These are phyloP conservation scores for Gentiana straminea DNA, from an alignment of 257 asterid species.

Conservation along the genomic window DNA sequence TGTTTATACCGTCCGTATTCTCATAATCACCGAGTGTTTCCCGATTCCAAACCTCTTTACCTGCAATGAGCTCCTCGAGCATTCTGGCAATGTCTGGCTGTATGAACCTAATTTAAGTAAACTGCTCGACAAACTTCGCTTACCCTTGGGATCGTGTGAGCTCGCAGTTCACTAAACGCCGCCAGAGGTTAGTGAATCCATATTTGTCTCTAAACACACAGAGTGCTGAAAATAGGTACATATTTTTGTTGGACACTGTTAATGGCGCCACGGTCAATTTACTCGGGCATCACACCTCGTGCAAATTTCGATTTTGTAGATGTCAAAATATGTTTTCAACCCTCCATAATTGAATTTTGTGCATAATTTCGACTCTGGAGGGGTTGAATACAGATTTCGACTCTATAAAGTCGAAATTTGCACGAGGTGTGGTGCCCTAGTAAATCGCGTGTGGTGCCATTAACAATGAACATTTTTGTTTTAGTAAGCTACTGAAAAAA, in stretches of 20 bases:
- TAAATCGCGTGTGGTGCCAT: neutral
- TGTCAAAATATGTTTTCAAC: too few species aligned
- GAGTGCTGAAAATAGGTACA: neutral
- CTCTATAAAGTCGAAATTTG: neutral
- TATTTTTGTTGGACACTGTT: neutral
- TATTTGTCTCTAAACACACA: neutral
- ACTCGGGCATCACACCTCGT: too few species aligned
- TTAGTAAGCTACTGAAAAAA: neutral
- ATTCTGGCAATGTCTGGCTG: conserved; percentile 69
- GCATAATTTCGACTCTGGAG: too few species aligned
- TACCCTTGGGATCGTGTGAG: conserved; percentile 92
- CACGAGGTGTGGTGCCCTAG: neutral
- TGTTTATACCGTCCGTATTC: conserved; percentile 50
- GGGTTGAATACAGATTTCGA: too few species aligned
- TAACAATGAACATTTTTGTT: neutral
- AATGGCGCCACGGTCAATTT: too few species aligned
- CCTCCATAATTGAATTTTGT: too few species aligned
- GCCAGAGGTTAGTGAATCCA: conserved; percentile 46
- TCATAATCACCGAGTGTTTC: conserved; percentile 67
- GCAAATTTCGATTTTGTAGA: too few species aligned
- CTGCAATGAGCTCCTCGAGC: conserved; percentile 65
- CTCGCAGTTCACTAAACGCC: conserved; percentile 62
- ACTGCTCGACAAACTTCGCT: conserved; percentile 64
- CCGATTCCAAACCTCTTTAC: conserved; percentile 80
- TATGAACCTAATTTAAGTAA: conserved; percentile 54